A percentile compares a stretch with the other conserved stretches of the same genome.
phyloP scores from a whole-genome alignment of 768 basidiomycete species.

The Calocybe gangraenosa region DNA sequence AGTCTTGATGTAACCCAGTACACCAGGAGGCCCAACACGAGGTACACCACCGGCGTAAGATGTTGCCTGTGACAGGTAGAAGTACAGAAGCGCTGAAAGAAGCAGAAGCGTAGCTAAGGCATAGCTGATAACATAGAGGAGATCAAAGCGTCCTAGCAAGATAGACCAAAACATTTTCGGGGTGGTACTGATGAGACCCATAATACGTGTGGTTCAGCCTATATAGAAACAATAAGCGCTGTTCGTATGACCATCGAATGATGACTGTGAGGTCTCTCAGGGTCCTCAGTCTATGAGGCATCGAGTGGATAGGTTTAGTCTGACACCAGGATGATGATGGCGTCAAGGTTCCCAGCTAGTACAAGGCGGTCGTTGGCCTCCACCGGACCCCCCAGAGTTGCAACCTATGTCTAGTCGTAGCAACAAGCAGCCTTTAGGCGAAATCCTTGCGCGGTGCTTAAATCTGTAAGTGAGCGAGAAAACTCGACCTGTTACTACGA shows the following conservation, averaged over 20 bases:
- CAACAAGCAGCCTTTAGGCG: too few species aligned
- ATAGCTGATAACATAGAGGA: neutral
- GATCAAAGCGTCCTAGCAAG: neutral
- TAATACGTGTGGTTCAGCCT: too few species aligned
- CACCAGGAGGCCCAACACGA: slow-evolving; percentile 28
- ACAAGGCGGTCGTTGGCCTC: too few species aligned
- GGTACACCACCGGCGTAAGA: slow-evolving; percentile 28
- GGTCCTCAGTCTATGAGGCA: slow-evolving; percentile 1
- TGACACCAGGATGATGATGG: too few species aligned
- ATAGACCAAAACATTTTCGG: neutral
- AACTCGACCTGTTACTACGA: too few species aligned
- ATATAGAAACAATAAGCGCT: too few species aligned
- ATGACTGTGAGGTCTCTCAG: neutral
- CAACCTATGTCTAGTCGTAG: too few species aligned
- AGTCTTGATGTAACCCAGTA: slow-evolving; percentile 30
- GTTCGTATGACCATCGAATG: neutral
- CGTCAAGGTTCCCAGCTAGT: too few species aligned
- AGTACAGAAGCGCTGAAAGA: slow-evolving; percentile 18
- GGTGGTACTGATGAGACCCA: too few species aligned
- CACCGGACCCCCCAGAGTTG: too few species aligned
- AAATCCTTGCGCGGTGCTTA: too few species aligned
- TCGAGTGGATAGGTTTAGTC: neutral
- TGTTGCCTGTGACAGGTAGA: slow-evolving; percentile 23
- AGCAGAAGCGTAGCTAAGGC: slow-evolving; percentile 13
- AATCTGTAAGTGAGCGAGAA: too few species aligned